These are phyloP conservation scores for Candida tibetensis DNA, from an alignment of 805 yeast genomes.

Conservation along the genomic window DNA sequence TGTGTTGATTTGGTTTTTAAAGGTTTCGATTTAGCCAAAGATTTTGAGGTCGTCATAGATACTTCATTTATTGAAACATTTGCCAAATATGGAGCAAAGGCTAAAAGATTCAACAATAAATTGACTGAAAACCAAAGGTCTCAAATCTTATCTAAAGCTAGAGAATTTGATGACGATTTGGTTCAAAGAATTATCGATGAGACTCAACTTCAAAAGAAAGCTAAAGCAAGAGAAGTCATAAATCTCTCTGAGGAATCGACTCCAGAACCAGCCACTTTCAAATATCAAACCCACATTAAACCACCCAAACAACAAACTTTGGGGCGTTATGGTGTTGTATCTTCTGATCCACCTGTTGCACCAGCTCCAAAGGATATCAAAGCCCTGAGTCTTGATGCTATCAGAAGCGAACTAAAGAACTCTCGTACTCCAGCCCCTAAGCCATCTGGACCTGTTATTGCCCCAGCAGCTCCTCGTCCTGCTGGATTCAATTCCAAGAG, in stretches of 20 bases:
- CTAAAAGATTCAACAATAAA: slow-evolving; percentile 67
- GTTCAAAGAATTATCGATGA: slow-evolving; percentile 48
- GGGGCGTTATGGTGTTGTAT: slow-evolving; percentile 32
- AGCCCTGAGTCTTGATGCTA: slow-evolving; percentile 31
- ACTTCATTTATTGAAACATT: slow-evolving; percentile 52
- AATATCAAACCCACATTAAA: slow-evolving; percentile 21
- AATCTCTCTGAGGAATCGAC: slow-evolving; percentile 1
- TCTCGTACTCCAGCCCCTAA: slow-evolving; percentile 17
- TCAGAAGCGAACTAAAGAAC: slow-evolving; percentile 30
- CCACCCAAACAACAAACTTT: slow-evolving; percentile 36
- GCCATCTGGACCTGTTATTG: slow-evolving; percentile 15
- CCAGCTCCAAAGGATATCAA: slow-evolving; percentile 33
- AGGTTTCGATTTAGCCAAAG: slow-evolving; percentile 63
- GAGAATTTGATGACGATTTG: slow-evolving; percentile 48
- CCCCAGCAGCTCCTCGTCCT: slow-evolving; percentile 52
- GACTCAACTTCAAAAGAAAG: slow-evolving; percentile 10
- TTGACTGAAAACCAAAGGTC: slow-evolving; percentile 63
- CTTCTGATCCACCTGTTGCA: slow-evolving; percentile 32
- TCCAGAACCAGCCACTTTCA: slow-evolving; percentile 17
- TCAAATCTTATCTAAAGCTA: slow-evolving; percentile 61
- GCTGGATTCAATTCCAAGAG: slow-evolving; percentile 49
- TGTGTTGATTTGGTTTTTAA: slow-evolving; percentile 70
- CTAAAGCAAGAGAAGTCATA: slow-evolving; percentile 6
- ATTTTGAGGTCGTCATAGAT: slow-evolving; percentile 50
- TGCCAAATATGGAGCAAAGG: slow-evolving; percentile 62